Conservation (phyloP, 495 filamentous ascomycete species). For the Penicillium waksmanii region DNA sequence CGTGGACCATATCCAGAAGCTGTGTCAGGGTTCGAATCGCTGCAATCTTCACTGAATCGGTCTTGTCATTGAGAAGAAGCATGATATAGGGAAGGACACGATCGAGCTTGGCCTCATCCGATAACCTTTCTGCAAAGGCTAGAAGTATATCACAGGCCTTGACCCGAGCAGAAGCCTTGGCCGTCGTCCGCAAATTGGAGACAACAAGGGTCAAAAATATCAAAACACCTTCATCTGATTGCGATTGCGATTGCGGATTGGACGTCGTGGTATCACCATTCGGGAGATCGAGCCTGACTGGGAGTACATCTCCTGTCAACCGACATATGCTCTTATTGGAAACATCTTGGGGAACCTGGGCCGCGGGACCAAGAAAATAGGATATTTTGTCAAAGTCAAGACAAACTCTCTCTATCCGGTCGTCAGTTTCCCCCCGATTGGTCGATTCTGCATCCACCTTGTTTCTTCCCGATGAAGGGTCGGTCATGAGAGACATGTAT, state of each 20-base stretch:
- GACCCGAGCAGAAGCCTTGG: slow-evolving; percentile 81
- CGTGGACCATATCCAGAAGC: slow-evolving; percentile 80
- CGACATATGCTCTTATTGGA: slow-evolving; percentile 29
- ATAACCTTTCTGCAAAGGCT: slow-evolving; percentile 87
- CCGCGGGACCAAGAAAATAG: slow-evolving; percentile 71
- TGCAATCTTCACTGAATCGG: slow-evolving; percentile 79
- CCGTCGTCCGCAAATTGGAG: slow-evolving; percentile 85
- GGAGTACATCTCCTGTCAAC: slow-evolving; percentile 55
- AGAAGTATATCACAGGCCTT: slow-evolving; percentile 92
- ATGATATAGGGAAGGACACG: slow-evolving; percentile 90
- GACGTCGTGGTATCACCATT: slow-evolving; percentile 70
- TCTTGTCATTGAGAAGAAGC: slow-evolving; percentile 75
- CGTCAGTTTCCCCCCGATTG: slow-evolving; percentile 82
- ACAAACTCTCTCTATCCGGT: slow-evolving; percentile 89
- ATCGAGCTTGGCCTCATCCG: slow-evolving; percentile 96
- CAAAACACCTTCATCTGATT: slow-evolving; percentile 82
- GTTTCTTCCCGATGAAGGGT: slow-evolving; percentile 79
- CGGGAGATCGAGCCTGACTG: slow-evolving; percentile 87
- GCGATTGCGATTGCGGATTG: slow-evolving; percentile 27
- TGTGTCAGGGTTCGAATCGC: slow-evolving; percentile 86
- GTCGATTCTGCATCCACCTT: slow-evolving; percentile 62
- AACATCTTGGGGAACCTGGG: slow-evolving; percentile 23
- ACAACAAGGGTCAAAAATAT: slow-evolving; percentile 90
- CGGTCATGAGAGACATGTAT: slow-evolving; percentile 95
- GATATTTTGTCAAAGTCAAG: slow-evolving; percentile 98